phyloP scores from a whole-genome alignment of 2,329 filamentous ascomycete species.

The Thelonectria blattea region DNA sequence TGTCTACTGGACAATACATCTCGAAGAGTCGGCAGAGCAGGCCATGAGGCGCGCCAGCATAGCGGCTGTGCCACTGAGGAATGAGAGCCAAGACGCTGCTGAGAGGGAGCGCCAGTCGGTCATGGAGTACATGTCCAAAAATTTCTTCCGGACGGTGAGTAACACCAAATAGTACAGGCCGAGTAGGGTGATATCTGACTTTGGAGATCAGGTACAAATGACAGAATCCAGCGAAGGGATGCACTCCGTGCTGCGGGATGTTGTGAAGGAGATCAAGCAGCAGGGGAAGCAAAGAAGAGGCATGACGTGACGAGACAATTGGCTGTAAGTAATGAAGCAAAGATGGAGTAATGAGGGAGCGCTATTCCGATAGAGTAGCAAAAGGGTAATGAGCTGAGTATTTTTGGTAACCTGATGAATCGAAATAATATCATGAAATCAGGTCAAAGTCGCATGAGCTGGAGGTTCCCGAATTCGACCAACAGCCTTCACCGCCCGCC shows the following conservation, averaged over 20 bases:
- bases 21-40: conserved; percentile 2
- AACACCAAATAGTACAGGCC: neutral
- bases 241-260: neutral
- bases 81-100: neutral
- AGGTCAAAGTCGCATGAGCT: neutral
- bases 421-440: neutral
- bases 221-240: neutral
- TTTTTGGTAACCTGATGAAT: neutral
- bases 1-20: conserved; percentile 14
- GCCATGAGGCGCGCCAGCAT: conserved; percentile 2
- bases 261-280: conserved; percentile 1
- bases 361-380: neutral
- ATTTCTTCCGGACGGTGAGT: conserved; percentile 13
- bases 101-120: conserved; percentile 2
- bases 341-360: neutral
- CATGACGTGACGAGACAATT: neutral
- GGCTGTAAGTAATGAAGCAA: neutral
- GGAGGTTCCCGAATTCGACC: neutral
- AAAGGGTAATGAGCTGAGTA: neutral
- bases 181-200: neutral
- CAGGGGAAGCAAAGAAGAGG: neutral
- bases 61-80: neutral
- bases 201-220: neutral
- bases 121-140: conserved; percentile 17
- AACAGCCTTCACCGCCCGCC: conserved; percentile 26